Conservation (phyloP, 441 rosid species). For the Pelargonium australe region DNA sequence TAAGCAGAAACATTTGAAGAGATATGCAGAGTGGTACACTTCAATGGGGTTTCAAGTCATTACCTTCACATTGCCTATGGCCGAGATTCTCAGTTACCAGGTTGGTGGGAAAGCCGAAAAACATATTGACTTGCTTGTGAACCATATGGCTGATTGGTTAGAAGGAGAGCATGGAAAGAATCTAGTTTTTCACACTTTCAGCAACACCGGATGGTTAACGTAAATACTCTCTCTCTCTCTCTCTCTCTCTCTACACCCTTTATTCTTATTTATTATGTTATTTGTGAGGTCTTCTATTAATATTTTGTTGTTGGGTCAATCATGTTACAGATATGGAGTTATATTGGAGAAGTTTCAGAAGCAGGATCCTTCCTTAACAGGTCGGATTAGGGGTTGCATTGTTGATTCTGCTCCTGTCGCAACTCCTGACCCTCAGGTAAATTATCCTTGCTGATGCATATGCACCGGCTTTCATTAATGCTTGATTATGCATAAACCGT, state of each 20-base stretch:
- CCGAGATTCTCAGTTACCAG: slow-evolving; percentile 72
- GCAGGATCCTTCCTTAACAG: slow-evolving; percentile 56
- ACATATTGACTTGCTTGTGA: slow-evolving; percentile 66
- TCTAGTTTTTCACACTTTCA: slow-evolving; percentile 92
- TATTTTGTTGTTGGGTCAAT: slow-evolving; percentile 8
- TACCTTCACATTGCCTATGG: slow-evolving; percentile 85
- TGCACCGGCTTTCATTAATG: neutral
- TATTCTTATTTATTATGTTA: neutral
- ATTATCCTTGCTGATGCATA: slow-evolving; percentile 14
- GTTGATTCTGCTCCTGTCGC: slow-evolving; percentile 99
- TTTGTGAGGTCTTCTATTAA: slow-evolving; percentile 10
- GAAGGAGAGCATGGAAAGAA: slow-evolving; percentile 78
- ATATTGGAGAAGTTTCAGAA: slow-evolving; percentile 80
- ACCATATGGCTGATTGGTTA: slow-evolving; percentile 84
- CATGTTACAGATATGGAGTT: slow-evolving; percentile 66
- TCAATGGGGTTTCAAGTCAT: slow-evolving; percentile 82
- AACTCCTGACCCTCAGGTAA: slow-evolving; percentile 86
- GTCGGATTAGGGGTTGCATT: slow-evolving; percentile 76
- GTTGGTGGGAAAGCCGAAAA: slow-evolving; percentile 88
- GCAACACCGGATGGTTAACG: slow-evolving; percentile 98
- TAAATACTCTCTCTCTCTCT: slow-evolving; percentile 32
- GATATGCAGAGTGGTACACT: slow-evolving; percentile 91
- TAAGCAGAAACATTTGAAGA: slow-evolving; percentile 84
- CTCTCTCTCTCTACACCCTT: neutral
- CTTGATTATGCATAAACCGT: too few species aligned